Base-by-base conservation (phyloP, 2,329 filamentous ascomycete species). In the Penicillium sp. region DNA sequence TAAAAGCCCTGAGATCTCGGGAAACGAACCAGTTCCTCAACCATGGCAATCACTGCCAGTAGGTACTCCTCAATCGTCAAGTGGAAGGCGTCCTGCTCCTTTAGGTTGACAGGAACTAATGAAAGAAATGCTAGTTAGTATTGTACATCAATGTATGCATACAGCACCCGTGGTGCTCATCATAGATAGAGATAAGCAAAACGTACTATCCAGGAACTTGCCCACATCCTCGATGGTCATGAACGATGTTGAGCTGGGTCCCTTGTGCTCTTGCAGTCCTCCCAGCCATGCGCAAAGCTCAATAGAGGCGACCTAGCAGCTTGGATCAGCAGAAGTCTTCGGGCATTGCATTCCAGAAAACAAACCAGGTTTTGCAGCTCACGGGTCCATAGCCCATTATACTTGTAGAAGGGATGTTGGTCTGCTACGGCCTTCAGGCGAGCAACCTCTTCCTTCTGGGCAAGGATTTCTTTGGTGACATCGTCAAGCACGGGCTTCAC, bases 31-130 rank as follows among this genome's bases (percentile, higher is more conserved):
- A 99, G 84, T 78, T 99, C 94, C 70, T 96, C 92, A 39, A 94
- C 90, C 59, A 97, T 85, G 59, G 88, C 86, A 58, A 94, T 93
- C 58, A 97, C 82, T 15, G 91, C 88, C 59, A 96, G 87, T 25
- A 99, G 87, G 76, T 99, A 99, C 77, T 99, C 94, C 77, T 99
- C 94, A 68, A 97, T 93, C 43, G 92, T 96, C 68, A 99, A 82
- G 75, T 99, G 94, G 82, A 99, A 99, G 50, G 87, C 85, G 73
- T 97, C 93, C 61, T 84, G 81, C 69, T 93, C 89, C 75, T 96
- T 96, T 69, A 96, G 83, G 73, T 97, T 97, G 62, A 94, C 89
- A 13, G 92, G 93, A 12, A 96, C 93, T 93, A 63, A 64, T 35
- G 25, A 17, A 33, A 56, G 6, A 17, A 23, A 27, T 6, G 17